Evolutionary conservation across 108 stramenopile genomes (phyloP).

Genomic region (Craspedostauros australis): DNA sequence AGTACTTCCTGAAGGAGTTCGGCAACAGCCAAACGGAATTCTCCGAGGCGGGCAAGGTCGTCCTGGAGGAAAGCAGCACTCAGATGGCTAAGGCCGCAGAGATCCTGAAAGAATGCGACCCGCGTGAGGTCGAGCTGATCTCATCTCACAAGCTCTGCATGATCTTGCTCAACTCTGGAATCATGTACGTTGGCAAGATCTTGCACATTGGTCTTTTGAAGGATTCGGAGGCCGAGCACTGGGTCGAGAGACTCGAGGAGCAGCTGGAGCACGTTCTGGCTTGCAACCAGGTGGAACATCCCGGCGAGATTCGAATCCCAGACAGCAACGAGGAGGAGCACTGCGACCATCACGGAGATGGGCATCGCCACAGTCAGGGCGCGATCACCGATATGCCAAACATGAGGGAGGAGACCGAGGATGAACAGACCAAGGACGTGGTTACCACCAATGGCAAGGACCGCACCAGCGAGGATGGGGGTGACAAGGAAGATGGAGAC

Average conservation of each 20-base stretch:
- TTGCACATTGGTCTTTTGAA: constrained; percentile 42
- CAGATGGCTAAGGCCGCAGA: constrained; percentile 34
- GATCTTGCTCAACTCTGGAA: constrained; percentile 43
- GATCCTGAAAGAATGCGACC: constrained; percentile 22
- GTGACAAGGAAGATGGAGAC: too few species aligned
- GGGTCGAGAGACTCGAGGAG: constrained; percentile 44
- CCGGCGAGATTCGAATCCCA: constrained; percentile 15
- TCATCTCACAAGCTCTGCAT: constrained; percentile 63
- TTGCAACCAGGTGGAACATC: constrained; percentile 11
- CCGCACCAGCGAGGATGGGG: too few species aligned
- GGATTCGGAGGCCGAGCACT: constrained; percentile 49
- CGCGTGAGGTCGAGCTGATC: constrained; percentile 26
- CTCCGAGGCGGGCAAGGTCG: constrained; percentile 37
- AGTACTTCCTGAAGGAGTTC: constrained; percentile 38
- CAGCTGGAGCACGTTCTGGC: constrained; percentile 8
- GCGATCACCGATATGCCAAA: too few species aligned
- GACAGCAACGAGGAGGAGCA: too few species aligned
- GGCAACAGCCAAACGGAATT: constrained; percentile 22
- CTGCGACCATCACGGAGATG: too few species aligned
- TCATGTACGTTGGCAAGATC: constrained; percentile 37
- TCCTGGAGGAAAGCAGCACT: constrained; percentile 43
- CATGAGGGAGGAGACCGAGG: too few species aligned
- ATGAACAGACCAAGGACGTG: too few species aligned
- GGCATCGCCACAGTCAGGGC: too few species aligned
- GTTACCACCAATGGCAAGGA: too few species aligned